Evolutionary conservation across 345 rosid species (phyloP).

Genomic region (Cochlearia excelsa): DNA sequence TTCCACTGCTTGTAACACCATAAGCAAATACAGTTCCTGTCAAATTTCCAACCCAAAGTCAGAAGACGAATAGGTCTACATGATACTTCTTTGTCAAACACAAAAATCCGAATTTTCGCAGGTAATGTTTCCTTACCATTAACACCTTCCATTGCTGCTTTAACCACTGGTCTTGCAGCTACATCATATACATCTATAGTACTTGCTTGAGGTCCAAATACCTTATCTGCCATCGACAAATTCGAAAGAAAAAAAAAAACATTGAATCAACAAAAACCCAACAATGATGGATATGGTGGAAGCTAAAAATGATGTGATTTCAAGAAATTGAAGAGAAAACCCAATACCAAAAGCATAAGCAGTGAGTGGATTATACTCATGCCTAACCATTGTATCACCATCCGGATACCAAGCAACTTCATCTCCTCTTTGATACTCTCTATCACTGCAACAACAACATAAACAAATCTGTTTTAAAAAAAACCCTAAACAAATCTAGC

Average conservation of each 20-base stretch:
- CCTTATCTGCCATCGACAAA: constrained; percentile 59
- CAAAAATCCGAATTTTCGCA: background rate
- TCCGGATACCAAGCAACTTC: constrained; percentile 97
- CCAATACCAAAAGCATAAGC: constrained; percentile 88
- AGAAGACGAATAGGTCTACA: background rate
- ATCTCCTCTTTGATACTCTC: constrained; percentile 92
- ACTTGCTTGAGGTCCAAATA: constrained; percentile 74
- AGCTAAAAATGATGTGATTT: too few relatives aligned
- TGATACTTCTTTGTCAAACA: background rate
- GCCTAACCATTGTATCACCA: constrained; percentile 86
- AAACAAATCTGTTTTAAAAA: background rate
- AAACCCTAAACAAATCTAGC: constrained; percentile 2
- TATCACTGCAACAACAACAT: constrained; percentile 51
- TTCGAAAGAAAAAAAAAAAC: constrained; percentile 1
- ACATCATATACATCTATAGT: constrained; percentile 87
- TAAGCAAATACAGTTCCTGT: constrained; percentile 98
- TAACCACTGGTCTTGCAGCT: constrained; percentile 94
- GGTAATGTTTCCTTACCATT: constrained; percentile 54
- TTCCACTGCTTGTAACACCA: constrained; percentile 99
- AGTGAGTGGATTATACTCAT: constrained; percentile 80
- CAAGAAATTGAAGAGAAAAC: background rate
- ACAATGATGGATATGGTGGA: background rate
- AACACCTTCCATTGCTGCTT: constrained; percentile 98
- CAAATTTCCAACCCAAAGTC: constrained; percentile 5
- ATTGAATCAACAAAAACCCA: background rate